Percentiles rank a stretch among this genome's conserved stretches.
These are phyloP conservation scores for Cytospora leucostoma DNA, from an alignment of 2,329 filamentous ascomycete genomes.

Conservation along the genomic window DNA sequence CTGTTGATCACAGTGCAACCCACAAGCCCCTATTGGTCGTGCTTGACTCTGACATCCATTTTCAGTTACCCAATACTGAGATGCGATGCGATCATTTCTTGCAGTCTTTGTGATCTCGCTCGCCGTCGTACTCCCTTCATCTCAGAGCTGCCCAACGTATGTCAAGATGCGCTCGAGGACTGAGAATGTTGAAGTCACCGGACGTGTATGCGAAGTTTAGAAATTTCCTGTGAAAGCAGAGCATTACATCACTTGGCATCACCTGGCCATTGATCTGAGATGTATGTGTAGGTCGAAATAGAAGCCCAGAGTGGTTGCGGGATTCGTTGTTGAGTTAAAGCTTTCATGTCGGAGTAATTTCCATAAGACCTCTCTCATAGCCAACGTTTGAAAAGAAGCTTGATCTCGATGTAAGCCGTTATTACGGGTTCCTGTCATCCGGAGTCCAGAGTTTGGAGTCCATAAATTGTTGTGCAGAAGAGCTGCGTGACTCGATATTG, in stretches of 20 bases:
- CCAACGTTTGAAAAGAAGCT: neutral
- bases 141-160: slow-evolving; percentile 4
- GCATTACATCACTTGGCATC: neutral
- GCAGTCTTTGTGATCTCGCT: slow-evolving; percentile 11
- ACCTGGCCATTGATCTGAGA: neutral
- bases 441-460: too few relatives aligned
- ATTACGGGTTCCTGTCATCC: neutral
- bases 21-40: slow-evolving; percentile 12
- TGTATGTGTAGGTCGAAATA: slow-evolving; percentile 4
- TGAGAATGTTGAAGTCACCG: neutral
- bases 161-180: neutral
- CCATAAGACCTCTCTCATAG: slow-evolving; percentile 5
- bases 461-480: neutral
- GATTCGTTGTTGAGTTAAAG: neutral
- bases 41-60: slow-evolving; percentile 15
- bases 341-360: neutral
- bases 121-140: slow-evolving; percentile 2
- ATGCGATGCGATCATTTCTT: slow-evolving; percentile 4
- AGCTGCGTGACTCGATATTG: neutral
- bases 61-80: slow-evolving; percentile 1
- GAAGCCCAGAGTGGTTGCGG: neutral
- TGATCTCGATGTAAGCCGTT: neutral
- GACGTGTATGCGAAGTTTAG: neutral
- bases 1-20: slow-evolving; percentile 21
- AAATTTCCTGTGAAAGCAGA: neutral